These are phyloP conservation scores for Aspergillus neoniger DNA, from an alignment of 2,329 filamentous ascomycete species.

Conservation along the genomic window DNA sequence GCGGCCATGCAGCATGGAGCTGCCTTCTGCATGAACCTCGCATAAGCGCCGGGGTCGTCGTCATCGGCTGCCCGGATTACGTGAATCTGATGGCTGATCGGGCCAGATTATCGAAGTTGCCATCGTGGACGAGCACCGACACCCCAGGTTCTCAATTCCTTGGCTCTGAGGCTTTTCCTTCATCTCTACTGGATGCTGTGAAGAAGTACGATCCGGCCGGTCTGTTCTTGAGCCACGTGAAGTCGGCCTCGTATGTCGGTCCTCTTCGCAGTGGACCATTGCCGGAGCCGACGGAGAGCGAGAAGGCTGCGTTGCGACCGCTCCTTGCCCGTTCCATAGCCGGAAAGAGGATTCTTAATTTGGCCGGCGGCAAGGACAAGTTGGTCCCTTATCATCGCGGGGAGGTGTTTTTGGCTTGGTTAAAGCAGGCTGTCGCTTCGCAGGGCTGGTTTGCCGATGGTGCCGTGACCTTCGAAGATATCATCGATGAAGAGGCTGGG, in stretches of 20 bases:
- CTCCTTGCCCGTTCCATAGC: conserved; percentile 44
- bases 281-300: conserved; percentile 43
- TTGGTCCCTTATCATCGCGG: conserved; percentile 61
- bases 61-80: conserved; percentile 91
- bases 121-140: conserved; percentile 59
- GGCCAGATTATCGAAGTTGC: conserved; percentile 68
- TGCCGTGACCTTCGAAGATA: conserved; percentile 57
- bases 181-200: conserved; percentile 64
- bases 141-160: conserved; percentile 66
- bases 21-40: conserved; percentile 74
- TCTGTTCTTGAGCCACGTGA: conserved; percentile 63
- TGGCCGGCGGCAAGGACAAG: conserved; percentile 60
- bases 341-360: conserved; percentile 57
- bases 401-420: conserved; percentile 57
- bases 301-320: conserved; percentile 47
- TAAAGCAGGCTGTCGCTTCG: conserved; percentile 50
- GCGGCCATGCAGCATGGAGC: conserved; percentile 87
- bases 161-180: conserved; percentile 76
- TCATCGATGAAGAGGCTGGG: conserved; percentile 57
- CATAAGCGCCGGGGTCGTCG: conserved; percentile 73
- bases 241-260: conserved; percentile 21
- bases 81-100: conserved; percentile 77
- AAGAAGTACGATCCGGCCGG: conserved; percentile 72
- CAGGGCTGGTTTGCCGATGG: conserved; percentile 54
- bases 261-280: conserved; percentile 34